Percentiles rank a stretch among this genome's conserved stretches.
Evolutionary conservation across 768 basidiomycete genomes (phyloP).

Genomic region (Termitomyces sp.): DNA sequence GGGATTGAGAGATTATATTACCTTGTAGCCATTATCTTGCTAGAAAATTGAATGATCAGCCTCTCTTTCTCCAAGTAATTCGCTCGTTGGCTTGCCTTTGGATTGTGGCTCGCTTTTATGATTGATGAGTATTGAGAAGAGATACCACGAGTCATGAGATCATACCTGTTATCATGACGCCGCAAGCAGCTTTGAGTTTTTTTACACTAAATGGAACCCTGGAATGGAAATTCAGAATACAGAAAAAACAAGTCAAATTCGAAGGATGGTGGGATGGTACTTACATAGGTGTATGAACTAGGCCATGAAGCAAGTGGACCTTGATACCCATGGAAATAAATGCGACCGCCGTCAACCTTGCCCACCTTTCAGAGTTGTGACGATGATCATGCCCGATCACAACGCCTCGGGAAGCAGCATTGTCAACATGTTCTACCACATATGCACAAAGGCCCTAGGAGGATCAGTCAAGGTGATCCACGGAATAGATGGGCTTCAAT

Average conservation of each 20-base stretch:
- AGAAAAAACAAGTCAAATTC: background rate
- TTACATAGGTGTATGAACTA: conserved; percentile 82
- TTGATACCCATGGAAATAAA: conserved; percentile 65
- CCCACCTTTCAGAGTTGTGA: conserved; percentile 77
- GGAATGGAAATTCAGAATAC: background rate
- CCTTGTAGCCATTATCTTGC: conserved; percentile 91
- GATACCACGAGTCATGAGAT: conserved; percentile 12
- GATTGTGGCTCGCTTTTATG: conserved; percentile 75
- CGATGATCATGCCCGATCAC: conserved; percentile 89
- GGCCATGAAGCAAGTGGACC: conserved; percentile 62
- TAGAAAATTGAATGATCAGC: conserved; percentile 20
- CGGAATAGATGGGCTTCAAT: conserved; percentile 2
- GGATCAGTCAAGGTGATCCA: background rate
- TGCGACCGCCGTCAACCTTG: conserved; percentile 65
- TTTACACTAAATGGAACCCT: conserved; percentile 83
- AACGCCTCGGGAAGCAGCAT: conserved; percentile 59
- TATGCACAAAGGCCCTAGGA: conserved; percentile 75
- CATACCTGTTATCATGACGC: conserved; percentile 86
- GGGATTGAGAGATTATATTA: conserved; percentile 18
- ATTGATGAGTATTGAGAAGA: background rate
- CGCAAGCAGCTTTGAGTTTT: conserved; percentile 65
- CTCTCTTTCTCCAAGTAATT: background rate
- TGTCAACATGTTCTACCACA: conserved; percentile 46
- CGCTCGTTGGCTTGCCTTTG: conserved; percentile 49
- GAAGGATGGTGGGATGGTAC: conserved; percentile 13